Base-by-base conservation (phyloP, 768 basidiomycete genomes). In the Coprinellus micaceus region DNA sequence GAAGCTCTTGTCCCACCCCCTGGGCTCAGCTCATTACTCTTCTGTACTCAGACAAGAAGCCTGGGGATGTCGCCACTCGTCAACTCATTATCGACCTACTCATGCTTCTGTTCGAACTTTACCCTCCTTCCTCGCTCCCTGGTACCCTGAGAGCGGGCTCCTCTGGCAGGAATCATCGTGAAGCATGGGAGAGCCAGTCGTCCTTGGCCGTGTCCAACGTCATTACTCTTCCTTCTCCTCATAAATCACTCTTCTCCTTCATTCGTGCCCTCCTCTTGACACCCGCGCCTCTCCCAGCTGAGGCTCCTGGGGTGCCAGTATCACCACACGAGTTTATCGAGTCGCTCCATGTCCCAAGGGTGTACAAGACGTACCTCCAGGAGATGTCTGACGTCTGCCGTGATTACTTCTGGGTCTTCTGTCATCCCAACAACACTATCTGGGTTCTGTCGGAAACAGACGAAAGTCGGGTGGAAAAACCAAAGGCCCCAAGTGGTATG, bases 381-480 rank as follows among this genome's bases (percentile, higher is more conserved):
- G 71, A 71, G 48, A 61, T 99, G 44, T 87, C 85, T 5, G 95
- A 98, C 64, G 78, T 94, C 3, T 95, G 95, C 67, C 75, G 94
- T 22, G 97, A 99, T 68, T 93, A 92, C 72, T 93, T 91, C 70
- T 95, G 94, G 94, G 88, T 97, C 39, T 96, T 98, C 73, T 98
- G 96, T 68, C 97, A 99, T 67, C 89, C 89, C 2, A 88, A 87
- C 67, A 99, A 98, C 63, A 85, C 86, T 0, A 85, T 98, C 50
- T 98, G 96, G 96, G 77, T 85, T 19, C 73, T 97, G 19, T 69
- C 78, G 7, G 89, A 96, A 62, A 88, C 91, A 2, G 92, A 98
- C 66, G 88, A 93, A 66, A 81, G 74, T 2, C 82, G 83, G 58
- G 92, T 93, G 3, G 95, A 97, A 71, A 89, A 86, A 65, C 94